A percentile compares a stretch with the other conserved stretches of the same genome.
Evolutionary conservation across 331 rosid species (phyloP).

Genomic region (Malus hybrid): DNA sequence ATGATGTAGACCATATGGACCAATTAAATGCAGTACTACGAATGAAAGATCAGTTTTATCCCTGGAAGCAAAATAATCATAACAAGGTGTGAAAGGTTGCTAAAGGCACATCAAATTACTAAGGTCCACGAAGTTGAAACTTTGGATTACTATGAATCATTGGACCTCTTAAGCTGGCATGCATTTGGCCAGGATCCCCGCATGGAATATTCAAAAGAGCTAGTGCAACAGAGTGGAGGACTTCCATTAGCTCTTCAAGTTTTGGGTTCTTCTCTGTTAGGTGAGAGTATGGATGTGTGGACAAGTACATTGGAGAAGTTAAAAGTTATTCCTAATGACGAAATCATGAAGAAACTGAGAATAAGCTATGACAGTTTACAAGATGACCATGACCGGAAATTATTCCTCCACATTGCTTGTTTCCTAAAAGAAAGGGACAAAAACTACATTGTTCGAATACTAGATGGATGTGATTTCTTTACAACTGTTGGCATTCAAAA

Average conservation of each 20-base stretch:
- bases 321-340: not conserved
- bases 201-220: not conserved
- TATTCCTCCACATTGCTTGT: constrained; percentile 14
- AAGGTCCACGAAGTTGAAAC: not conserved
- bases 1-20: constrained; percentile 11
- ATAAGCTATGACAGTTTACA: not conserved
- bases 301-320: not conserved
- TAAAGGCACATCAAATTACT: not conserved
- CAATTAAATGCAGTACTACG: not conserved
- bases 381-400: not conserved
- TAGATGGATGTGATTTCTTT: constrained; percentile 1
- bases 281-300: not conserved
- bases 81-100: not conserved
- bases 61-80: constrained; percentile 10
- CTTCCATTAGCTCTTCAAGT: constrained; percentile 13
- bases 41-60: not conserved
- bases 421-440: not conserved
- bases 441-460: not conserved
- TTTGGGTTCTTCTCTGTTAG: not conserved
- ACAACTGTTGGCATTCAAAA: not conserved
- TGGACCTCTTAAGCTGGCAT: constrained; percentile 10
- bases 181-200: not conserved
- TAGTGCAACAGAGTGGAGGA: not conserved
- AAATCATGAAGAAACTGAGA: not conserved
- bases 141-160: not conserved